These are phyloP conservation scores for Kalanchoe fedtschenkoi DNA, from an alignment of 164 flowering plant species.

Conservation along the genomic window DNA sequence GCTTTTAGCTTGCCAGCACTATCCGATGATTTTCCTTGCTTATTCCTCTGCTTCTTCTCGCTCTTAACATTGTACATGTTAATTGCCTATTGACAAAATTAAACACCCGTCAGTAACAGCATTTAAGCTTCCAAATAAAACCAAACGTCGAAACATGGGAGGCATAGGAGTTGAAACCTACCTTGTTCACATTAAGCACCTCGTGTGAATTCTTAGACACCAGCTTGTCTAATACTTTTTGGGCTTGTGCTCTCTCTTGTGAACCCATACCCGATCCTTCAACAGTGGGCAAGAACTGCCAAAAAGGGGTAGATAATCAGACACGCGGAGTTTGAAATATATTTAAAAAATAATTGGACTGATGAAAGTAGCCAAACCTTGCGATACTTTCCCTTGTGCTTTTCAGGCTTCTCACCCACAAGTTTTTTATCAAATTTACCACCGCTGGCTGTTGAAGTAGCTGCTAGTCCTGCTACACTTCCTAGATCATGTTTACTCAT, in stretches of 20 bases:
- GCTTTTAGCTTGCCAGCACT: constrained; percentile 48
- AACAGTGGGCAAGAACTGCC: constrained; percentile 65
- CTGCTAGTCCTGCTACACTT: constrained; percentile 76
- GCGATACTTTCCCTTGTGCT: constrained; percentile 67
- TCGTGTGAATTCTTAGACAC: constrained; percentile 72
- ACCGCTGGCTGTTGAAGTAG: constrained; percentile 87
- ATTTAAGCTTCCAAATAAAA: background rate
- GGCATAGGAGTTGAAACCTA: constrained; percentile 8
- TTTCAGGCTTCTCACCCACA: constrained; percentile 75
- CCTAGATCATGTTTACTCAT: constrained; percentile 56
- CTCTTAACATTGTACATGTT: constrained; percentile 46
- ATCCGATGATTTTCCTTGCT: constrained; percentile 26
- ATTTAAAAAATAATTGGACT: background rate
- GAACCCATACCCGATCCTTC: constrained; percentile 69
- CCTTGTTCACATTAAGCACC: constrained; percentile 74
- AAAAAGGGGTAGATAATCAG: background rate
- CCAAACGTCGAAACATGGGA: background rate
- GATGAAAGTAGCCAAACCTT: constrained; percentile 41
- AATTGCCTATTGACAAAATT: constrained; percentile 45
- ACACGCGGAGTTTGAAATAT: background rate
- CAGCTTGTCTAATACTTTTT: constrained; percentile 68
- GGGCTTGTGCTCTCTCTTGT: constrained; percentile 72
- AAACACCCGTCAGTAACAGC: background rate
- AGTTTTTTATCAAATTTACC: constrained; percentile 95
- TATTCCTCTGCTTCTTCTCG: constrained; percentile 37